phyloP scores from a whole-genome alignment of 2,329 filamentous ascomycete species.

The Hymenoscyphus linearis region DNA sequence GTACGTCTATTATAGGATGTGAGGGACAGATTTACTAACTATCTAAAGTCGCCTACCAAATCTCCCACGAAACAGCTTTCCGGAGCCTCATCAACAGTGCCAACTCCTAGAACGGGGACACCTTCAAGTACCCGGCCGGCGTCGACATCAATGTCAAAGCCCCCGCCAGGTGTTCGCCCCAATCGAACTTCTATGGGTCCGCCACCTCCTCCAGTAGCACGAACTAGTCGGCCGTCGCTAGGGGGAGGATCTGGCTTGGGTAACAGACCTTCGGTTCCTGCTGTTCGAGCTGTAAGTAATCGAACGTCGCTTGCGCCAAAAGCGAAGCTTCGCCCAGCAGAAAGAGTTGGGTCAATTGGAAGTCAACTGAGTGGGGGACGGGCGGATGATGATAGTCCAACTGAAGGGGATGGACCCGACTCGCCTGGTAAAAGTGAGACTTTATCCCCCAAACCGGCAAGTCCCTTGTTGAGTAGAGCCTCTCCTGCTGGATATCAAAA shows the following conservation, averaged over 20 bases:
- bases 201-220: slow-evolving; percentile 37
- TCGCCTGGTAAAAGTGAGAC: slow-evolving; percentile 44
- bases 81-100: slow-evolving; percentile 48
- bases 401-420: slow-evolving; percentile 23
- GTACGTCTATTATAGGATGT: slow-evolving; percentile 36
- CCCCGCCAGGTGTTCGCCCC: slow-evolving; percentile 50
- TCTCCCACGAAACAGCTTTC: slow-evolving; percentile 72
- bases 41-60: slow-evolving; percentile 64
- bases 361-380: slow-evolving; percentile 29
- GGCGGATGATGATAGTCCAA: slow-evolving; percentile 26
- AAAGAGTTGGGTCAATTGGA: slow-evolving; percentile 27
- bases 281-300: slow-evolving; percentile 16
- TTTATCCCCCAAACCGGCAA: slow-evolving; percentile 29
- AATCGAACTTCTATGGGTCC: slow-evolving; percentile 64
- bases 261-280: slow-evolving; percentile 23
- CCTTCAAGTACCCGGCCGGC: slow-evolving; percentile 49
- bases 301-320: slow-evolving; percentile 28
- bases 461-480: slow-evolving; percentile 26
- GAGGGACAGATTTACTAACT: slow-evolving; percentile 20
- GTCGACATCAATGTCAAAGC: slow-evolving; percentile 38
- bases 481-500: slow-evolving; percentile 19
- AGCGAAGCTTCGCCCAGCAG: slow-evolving; percentile 24
- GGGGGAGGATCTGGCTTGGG: slow-evolving; percentile 32
- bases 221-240: slow-evolving; percentile 37
- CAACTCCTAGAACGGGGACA: slow-evolving; percentile 59